Conservation (phyloP, 176 grass and related monocot genomes). For the Cenchrus americanus region DNA sequence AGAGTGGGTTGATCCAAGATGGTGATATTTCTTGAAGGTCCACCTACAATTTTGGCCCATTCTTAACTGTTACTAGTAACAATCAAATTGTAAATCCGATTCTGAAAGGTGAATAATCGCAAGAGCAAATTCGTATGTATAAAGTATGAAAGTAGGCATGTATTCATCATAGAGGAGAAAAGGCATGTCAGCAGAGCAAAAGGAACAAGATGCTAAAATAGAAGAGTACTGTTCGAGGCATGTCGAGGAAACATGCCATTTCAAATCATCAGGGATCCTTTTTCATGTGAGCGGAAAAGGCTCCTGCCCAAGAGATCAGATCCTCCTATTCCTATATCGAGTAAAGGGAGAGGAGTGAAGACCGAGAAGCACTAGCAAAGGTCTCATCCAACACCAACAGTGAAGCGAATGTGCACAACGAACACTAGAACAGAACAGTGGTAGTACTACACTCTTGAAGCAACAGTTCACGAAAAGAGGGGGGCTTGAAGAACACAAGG, state of each 20-base stretch:
- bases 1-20: conserved; percentile 18
- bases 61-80: neutral
- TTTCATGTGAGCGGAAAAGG: conserved; percentile 21
- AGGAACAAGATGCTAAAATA: conserved; percentile 1
- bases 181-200: neutral
- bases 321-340: neutral
- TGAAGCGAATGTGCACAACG: neutral
- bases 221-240: neutral
- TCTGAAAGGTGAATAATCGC: neutral
- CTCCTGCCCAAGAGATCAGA: neutral
- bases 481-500: neutral
- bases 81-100: neutral
- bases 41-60: neutral
- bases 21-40: neutral
- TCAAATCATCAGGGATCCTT: conserved; percentile 44
- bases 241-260: conserved; percentile 24
- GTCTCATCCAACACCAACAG: conserved; percentile 39
- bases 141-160: neutral
- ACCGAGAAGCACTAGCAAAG: neutral
- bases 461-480: conserved; percentile 32
- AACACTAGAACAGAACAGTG: neutral
- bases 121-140: neutral
- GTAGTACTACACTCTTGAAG: too few species aligned
- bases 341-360: neutral
- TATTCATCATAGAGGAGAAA: neutral